Conservation (phyloP, 2,329 filamentous ascomycete genomes). For the Eurotiales sp. region DNA sequence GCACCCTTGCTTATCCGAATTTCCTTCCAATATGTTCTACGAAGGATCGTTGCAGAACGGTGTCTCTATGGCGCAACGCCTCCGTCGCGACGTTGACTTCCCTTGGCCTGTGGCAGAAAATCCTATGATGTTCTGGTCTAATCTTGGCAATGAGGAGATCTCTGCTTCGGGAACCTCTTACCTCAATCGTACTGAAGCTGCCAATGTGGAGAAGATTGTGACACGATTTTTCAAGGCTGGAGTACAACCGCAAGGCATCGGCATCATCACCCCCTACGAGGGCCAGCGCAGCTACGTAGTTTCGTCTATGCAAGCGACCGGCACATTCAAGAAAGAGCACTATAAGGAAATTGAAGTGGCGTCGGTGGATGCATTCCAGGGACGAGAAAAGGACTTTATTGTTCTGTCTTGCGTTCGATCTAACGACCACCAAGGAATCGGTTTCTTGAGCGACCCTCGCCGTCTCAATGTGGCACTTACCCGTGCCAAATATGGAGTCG, state of each 20-base stretch:
- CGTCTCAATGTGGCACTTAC: conserved; percentile 96
- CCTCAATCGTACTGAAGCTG: conserved; percentile 92
- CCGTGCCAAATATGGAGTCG: conserved; percentile 91
- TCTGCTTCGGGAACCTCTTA: conserved; percentile 97
- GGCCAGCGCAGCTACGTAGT: conserved; percentile 98
- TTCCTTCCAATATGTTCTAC: conserved; percentile 99
- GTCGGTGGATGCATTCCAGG: conserved; percentile 97
- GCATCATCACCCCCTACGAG: conserved; percentile 98
- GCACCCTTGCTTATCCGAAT: conserved; percentile 95
- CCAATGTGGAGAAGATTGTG: conserved; percentile 97
- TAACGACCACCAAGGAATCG: conserved; percentile 98
- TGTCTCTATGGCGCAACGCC: conserved; percentile 81
- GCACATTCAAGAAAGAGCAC: conserved; percentile 94
- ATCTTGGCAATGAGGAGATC: conserved; percentile 95
- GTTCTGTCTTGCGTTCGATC: conserved; percentile 96
- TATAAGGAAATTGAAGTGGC: conserved; percentile 99
- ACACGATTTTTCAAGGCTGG: conserved; percentile 98
- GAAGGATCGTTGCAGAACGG: conserved; percentile 96
- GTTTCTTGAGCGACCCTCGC: conserved; percentile 95
- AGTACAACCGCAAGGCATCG: conserved; percentile 88
- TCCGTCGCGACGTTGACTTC: conserved; percentile 93
- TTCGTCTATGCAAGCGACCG: conserved; percentile 97
- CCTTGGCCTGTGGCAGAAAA: conserved; percentile 92
- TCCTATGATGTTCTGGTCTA: conserved; percentile 99
- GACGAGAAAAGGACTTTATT: conserved; percentile 98